Base-by-base conservation (phyloP, 805 yeast species). In the Maudiozyma barnettii region DNA sequence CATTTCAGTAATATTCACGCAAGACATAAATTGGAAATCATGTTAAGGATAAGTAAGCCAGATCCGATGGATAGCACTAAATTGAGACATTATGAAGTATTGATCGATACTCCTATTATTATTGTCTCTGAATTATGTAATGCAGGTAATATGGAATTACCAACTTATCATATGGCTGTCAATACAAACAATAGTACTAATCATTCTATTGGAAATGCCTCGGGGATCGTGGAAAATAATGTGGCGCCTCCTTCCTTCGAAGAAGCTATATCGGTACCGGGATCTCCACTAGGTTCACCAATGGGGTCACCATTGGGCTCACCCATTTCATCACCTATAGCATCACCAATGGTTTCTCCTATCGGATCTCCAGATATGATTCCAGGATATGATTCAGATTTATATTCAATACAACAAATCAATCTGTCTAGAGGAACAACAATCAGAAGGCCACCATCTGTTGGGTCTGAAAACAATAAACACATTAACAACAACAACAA, bases 11-110 rank as follows among this genome's bases (percentile, higher is more conserved):
- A 79, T 54, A 72, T 84, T 39, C 77, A 74, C 51, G 71, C 82
- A 16, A 71, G 74, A 47, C 93, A 84, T 60, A 68, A 88, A 44
- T 62, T 84, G 41, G 91, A 84, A 59, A 73, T 84, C 2, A 78
- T 83, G 55, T 74, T 84, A 51, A 67, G 91, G 46, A 77, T 84
- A 21, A 78, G 85, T 13, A 79, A 75, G 54, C 80, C 79, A 0
- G 82, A 80, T 50, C 72, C 76, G 0, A 61, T 65, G 1, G 66
- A 64, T 36, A 61, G 68, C 2, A 47, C 52, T 2, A 79, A 76
- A 53, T 65, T 79, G 66, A 88, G 82, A 54, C 89, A 84, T 58
- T 84, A 82, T 58, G 93, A 84, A 55, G 90, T 84, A 18, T 79
- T 84, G 35, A 83, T 84, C 33, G 93, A 84, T 58, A 83, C 91